Percentiles rank a stretch among this genome's conserved stretches.
Conservation (phyloP, 345 rosid genomes). For the Anastatica hierochuntica region DNA sequence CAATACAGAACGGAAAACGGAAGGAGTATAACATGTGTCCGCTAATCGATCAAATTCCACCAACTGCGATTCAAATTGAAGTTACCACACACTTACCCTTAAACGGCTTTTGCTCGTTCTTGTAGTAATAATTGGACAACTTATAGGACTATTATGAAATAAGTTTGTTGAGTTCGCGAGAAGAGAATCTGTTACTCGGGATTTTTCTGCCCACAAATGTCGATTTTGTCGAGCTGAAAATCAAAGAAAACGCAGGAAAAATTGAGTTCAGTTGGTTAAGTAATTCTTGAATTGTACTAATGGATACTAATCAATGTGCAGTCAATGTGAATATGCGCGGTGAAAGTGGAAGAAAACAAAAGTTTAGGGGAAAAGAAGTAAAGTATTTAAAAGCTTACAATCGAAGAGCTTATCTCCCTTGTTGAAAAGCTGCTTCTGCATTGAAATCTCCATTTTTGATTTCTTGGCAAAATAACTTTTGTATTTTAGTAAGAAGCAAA, state of each 20-base stretch:
- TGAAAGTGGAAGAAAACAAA: no score
- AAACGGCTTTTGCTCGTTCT: slow-evolving; percentile 1
- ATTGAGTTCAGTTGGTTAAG: neutral
- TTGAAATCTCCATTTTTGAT: slow-evolving; percentile 16
- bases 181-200: neutral
- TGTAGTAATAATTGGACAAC: neutral
- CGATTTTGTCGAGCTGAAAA: slow-evolving; percentile 8
- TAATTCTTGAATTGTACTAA: neutral
- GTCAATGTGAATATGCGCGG: no score
- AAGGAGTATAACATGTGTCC: no score
- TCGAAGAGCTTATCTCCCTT: slow-evolving; percentile 10
- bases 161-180: neutral
- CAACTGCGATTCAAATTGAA: no score
- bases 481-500: slow-evolving; percentile 3
- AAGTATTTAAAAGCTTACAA: slow-evolving; percentile 31
- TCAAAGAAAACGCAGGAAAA: no score
- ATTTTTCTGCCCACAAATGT: neutral
- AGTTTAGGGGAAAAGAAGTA: neutral
- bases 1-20: no score
- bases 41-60: no score
- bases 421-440: slow-evolving; percentile 20
- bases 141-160: neutral
- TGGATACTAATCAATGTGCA: neutral
- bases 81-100: slow-evolving; percentile 21
- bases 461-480: slow-evolving; percentile 6